Base-by-base conservation (phyloP, 2,329 filamentous ascomycete genomes). In the Coniochaeta sp. region DNA sequence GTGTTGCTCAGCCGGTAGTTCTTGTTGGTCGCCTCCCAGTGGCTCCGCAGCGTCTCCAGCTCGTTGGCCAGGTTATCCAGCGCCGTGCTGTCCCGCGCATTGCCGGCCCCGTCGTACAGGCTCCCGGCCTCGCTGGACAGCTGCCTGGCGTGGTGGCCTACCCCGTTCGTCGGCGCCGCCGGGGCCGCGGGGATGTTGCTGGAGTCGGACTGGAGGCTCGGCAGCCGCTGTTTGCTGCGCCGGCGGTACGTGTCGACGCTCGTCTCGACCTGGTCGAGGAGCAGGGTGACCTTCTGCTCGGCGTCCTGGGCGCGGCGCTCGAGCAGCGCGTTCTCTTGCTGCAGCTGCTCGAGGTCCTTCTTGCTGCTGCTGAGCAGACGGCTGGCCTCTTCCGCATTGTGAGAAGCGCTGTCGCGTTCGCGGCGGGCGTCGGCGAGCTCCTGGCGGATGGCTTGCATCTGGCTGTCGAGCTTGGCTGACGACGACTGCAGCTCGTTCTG, bases 1-100 rank as follows among this genome's bases (percentile, higher is more conserved):
- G 89, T 87, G 69, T 89, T 93, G 74, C 91, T 96, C 52, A 97
- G 78, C 26, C 95, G 89, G 73, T 98, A 97, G 69, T 91, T 96
- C 74, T 96, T 95, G 77, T 93, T 97, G 14, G 92, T 96, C 43
- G 89, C 91, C 76, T 98, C 92, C 95, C 95, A 99, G 68, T 97
- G 93, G 58, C 81, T 90, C 58, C 93, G 86, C 56, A 99, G 81
- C 14, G 90, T 89, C 72, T 99, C 95, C 8, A 99, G 85, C 76
- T 99, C 95, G 64, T 86, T 91, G 12, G 95, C 93, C 26, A 99
- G 84, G 64, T 89, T 95, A 74, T 99, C 95, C 22, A 99, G 82
- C 3, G 93, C 93, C 66, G 76, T 79, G 68, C 82, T 85, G 71
- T 85, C 83, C 65, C 84, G 78, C 58, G 75, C 77, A 60, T 83